A percentile compares a stretch with the other conserved stretches of the same genome.
Evolutionary conservation across 805 yeast genomes (phyloP).

Genomic region (Grigorovia humatica): DNA sequence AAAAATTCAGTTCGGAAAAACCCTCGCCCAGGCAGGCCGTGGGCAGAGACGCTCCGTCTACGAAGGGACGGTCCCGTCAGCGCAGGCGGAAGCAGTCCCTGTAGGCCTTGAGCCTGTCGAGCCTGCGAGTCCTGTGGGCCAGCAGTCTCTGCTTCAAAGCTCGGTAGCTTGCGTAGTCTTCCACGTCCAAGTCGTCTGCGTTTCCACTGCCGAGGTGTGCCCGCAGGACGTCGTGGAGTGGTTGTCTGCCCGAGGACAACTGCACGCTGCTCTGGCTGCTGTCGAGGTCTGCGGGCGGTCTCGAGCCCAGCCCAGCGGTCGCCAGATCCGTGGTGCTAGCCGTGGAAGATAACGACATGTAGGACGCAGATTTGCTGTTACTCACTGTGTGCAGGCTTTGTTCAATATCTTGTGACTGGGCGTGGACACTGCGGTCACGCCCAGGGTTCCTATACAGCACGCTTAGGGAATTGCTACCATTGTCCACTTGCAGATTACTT

Average conservation of each 20-base stretch:
- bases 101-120: neutral
- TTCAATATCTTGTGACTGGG: neutral
- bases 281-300: neutral
- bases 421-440: no score
- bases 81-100: neutral
- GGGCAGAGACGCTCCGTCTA: no score
- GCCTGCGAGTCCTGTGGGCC: neutral
- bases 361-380: conserved; percentile 7
- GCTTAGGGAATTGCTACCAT: neutral
- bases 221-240: neutral
- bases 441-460: neutral
- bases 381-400: neutral
- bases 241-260: neutral
- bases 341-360: conserved; percentile 8
- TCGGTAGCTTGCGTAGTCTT: neutral
- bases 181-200: neutral
- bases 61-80: neutral
- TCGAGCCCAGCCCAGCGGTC: conserved; percentile 9
- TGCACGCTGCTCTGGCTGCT: neutral
- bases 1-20: no score
- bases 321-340: conserved; percentile 7
- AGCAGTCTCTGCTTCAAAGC: neutral
- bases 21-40: no score
- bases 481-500: conserved; percentile 9
- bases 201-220: neutral